Base-by-base conservation (phyloP, 805 yeast genomes). In the Myxozyma vanderwaltii region DNA sequence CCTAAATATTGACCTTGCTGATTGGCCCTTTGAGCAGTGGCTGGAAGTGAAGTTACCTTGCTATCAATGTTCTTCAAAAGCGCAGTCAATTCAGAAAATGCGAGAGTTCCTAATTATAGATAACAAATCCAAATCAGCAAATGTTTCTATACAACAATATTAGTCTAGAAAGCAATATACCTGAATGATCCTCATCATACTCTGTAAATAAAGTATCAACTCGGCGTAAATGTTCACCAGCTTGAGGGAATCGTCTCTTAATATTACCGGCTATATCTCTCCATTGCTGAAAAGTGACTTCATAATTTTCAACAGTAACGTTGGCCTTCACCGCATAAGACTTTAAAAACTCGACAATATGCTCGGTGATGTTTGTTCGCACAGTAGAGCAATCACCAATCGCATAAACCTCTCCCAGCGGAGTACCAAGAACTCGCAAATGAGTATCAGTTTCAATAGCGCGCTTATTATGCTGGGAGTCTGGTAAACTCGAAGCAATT, bases 371-470 rank as follows among this genome's bases (percentile, higher is more conserved):
- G 50, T 82, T 83, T 0, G 86, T 81, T 66, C 86, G 80, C 24
- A 85, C 81, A 0, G 89, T 84, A 1, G 89, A 75, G 67, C 89
- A 85, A 70, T 85, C 90, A 49, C 90, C 90, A 66, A 85, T 82
- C 2, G 88, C 89, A 67, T 85, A 85, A 27, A 84, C 86, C 59
- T 83, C 86, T 58, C 87, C 88, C 40, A 77, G 68, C 31, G 87
- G 86, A 3, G 88, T 82, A 29, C 91, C 91, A 52, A 83, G 69
- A 8, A 86, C 87, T 63, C 90, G 78, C 64, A 86, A 72, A 63
- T 86, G 88, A n/a, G 86, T 76, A 70, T 86, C 91, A 0, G 90
- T 86, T 69, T 86, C 90, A 49, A 86, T 81, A n/a, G 90, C 91
- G 65, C 87, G 81, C 67, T 77, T 79, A 69, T 86, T 86, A 64